Evolutionary conservation across 2,329 filamentous ascomycete species (phyloP).

Genomic region (Monilinia fructicola): DNA sequence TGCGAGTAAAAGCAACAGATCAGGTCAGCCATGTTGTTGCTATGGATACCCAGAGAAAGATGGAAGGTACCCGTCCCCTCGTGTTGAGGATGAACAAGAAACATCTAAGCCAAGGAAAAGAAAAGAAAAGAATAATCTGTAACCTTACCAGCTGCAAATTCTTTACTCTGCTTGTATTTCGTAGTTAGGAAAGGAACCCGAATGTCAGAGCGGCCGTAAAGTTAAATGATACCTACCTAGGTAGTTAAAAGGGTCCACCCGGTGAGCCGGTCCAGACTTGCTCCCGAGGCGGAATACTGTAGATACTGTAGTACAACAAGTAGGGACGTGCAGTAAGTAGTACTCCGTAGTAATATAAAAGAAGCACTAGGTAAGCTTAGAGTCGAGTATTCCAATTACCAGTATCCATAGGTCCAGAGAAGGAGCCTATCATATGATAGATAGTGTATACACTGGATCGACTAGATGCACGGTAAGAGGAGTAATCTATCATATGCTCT

Average conservation of each 20-base stretch:
- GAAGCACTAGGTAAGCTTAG: background rate
- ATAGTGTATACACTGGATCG: no score
- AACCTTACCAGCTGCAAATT: no score
- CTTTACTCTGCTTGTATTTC: no score
- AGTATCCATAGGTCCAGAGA: background rate
- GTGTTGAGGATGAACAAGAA: background rate
- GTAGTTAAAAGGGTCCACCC: background rate
- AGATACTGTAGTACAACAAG: no score
- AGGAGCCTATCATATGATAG: background rate
- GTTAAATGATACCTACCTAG: no score
- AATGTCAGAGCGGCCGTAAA: background rate
- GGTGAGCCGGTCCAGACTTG: slow-evolving; percentile 9
- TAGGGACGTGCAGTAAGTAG: background rate
- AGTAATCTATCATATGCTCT: no score
- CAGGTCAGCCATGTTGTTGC: background rate
- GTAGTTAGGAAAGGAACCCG: background rate
- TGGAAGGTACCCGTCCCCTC: no score
- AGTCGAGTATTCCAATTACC: background rate
- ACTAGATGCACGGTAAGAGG: no score
- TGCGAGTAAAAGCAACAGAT: background rate
- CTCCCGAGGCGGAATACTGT: background rate
- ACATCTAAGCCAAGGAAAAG: background rate
- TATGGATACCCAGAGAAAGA: no score
- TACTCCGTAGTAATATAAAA: no score
- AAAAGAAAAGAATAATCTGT: background rate